phyloP scores from a whole-genome alignment of 768 basidiomycete species.

The Fomitopsis serialis region DNA sequence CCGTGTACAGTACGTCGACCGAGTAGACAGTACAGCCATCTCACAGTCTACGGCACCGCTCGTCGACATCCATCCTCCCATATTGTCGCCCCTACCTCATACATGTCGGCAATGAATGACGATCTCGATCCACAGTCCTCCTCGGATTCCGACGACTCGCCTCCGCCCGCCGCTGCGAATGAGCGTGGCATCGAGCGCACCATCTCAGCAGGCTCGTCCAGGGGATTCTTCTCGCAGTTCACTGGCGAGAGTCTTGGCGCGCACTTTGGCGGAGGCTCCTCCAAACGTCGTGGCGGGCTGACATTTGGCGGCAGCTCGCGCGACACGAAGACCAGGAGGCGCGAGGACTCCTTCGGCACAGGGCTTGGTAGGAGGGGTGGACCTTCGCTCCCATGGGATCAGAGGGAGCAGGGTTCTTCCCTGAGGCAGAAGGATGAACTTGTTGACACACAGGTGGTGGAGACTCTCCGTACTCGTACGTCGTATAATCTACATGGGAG shows the following conservation, averaged over 20 bases:
- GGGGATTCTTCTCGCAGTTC: conserved; percentile 10
- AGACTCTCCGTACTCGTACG: conserved; percentile 16
- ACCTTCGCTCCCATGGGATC: not conserved
- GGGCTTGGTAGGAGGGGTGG: not conserved
- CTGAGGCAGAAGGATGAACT: conserved; percentile 18
- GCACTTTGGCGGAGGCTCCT: not conserved
- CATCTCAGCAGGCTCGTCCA: not conserved
- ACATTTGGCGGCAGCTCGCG: conserved; percentile 8
- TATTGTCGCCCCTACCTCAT: too few relatives aligned
- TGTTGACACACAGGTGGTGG: conserved; percentile 16
- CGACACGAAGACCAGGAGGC: conserved; percentile 17
- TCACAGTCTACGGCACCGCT: too few relatives aligned
- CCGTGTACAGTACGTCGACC: too few relatives aligned
- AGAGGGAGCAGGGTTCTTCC: not conserved
- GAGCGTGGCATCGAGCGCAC: too few relatives aligned
- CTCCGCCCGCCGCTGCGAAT: conserved; percentile 13
- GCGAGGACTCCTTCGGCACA: conserved; percentile 9
- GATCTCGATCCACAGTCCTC: not conserved
- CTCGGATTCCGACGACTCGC: conserved; percentile 10
- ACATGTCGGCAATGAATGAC: too few relatives aligned
- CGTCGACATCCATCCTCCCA: too few relatives aligned
- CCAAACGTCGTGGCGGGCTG: conserved; percentile 6
- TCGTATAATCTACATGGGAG: not conserved
- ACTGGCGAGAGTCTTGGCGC: too few relatives aligned
- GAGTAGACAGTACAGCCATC: too few relatives aligned